Conservation (phyloP, 106 monocot genomes). For the Allium cepa region DNA sequence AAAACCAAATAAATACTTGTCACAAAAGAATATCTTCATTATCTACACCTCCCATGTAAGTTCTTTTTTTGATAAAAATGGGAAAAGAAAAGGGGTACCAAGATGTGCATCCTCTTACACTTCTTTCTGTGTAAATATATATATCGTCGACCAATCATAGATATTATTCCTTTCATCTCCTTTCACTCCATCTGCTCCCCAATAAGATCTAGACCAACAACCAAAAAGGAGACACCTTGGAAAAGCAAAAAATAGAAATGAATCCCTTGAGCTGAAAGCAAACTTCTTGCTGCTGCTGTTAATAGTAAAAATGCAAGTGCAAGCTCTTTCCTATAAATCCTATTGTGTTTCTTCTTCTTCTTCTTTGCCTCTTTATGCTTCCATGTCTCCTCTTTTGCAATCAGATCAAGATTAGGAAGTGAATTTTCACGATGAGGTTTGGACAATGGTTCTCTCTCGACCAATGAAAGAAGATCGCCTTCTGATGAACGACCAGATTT, state of each 20-base stretch:
- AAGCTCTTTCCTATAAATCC: slow-evolving; percentile 75
- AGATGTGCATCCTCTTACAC: no score
- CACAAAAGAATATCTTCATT: no score
- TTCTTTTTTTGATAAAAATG: no score
- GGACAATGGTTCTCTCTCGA: slow-evolving; percentile 22
- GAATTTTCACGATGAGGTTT: slow-evolving; percentile 21
- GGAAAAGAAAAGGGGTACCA: no score
- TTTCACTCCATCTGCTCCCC: slow-evolving; percentile 53
- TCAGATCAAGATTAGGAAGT: slow-evolving; percentile 34
- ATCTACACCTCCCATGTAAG: no score
- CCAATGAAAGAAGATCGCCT: slow-evolving; percentile 43
- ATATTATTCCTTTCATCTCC: not conserved
- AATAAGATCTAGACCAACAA: slow-evolving; percentile 72
- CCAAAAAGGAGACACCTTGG: slow-evolving; percentile 69
- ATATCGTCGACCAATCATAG: no score
- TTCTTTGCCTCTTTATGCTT: slow-evolving; percentile 5
- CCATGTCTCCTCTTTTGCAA: slow-evolving; percentile 14
- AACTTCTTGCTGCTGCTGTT: slow-evolving; percentile 60
- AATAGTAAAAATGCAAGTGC: slow-evolving; percentile 60
- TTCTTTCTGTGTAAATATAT: no score
- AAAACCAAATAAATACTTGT: no score
- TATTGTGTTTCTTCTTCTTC: slow-evolving; percentile 58
- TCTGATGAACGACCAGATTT: slow-evolving; percentile 77
- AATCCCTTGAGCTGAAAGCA: slow-evolving; percentile 78
- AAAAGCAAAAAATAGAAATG: slow-evolving; percentile 91